Percentiles rank a stretch among this genome's conserved stretches.
These are phyloP conservation scores for Aspergillus fumigatus DNA, from an alignment of 2,329 filamentous ascomycete species.

Conservation along the genomic window DNA sequence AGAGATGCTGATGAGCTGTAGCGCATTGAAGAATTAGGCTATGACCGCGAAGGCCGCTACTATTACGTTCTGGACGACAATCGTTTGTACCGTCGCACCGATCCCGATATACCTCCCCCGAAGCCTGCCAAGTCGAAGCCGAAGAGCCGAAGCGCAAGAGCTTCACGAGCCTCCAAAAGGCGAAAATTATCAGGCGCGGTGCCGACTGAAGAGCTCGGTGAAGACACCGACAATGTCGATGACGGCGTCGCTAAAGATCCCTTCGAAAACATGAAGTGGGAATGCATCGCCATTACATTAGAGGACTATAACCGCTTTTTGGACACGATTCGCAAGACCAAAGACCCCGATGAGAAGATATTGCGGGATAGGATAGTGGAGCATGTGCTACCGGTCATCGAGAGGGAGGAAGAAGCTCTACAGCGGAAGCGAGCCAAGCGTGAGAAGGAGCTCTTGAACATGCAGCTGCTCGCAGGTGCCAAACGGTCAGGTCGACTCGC, in stretches of 20 bases:
- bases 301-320: conserved; percentile 72
- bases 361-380: conserved; percentile 67
- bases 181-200: conserved; percentile 49
- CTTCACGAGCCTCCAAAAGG: conserved; percentile 66
- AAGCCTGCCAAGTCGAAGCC: conserved; percentile 58
- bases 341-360: conserved; percentile 79
- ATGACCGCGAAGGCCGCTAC: conserved; percentile 78
- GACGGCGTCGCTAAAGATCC: conserved; percentile 51
- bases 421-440: conserved; percentile 69
- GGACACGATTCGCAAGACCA: conserved; percentile 65
- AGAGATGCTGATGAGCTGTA: conserved; percentile 21
- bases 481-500: conserved; percentile 91
- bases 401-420: conserved; percentile 66
- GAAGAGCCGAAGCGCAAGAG: conserved; percentile 62
- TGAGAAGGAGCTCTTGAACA: conserved; percentile 72
- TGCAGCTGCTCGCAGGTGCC: conserved; percentile 85
- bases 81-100: conserved; percentile 82
- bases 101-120: conserved; percentile 59
- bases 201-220: conserved; percentile 39
- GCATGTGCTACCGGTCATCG: conserved; percentile 77
- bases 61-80: conserved; percentile 95
- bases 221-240: conserved; percentile 39
- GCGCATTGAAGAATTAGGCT: conserved; percentile 57
- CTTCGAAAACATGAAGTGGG: conserved; percentile 77
- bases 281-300: conserved; percentile 79